Evolutionary conservation across 345 rosid genomes (phyloP), one percentile per base, ranked within the genome.

Genomic region (Gossypium thurberi): DNA sequence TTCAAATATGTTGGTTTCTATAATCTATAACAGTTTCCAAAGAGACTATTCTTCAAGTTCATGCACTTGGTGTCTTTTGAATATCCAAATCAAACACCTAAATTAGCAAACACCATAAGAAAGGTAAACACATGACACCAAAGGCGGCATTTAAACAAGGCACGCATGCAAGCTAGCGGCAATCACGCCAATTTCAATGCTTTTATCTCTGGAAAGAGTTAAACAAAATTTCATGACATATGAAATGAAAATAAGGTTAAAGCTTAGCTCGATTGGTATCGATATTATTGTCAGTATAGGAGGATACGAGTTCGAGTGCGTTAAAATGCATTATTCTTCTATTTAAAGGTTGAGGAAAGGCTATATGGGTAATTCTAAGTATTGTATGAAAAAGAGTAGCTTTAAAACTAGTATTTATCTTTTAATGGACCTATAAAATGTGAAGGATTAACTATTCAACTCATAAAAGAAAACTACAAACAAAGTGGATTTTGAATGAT

Each of bases 171-270:
- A 33, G 23, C 37, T 40, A n/a, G 76, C 77, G 71, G 56, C 33
- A 76, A 77, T 70, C 78, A 74, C 75, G 78, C 80, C 74, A 70
- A 26, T 40, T 25, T 40, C 65, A 48, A 47, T 53, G 69, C 67
- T 8, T 65, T 64, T n/a, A 59, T 64, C 26, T 64, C 2, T 40
- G 18, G 44, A 33, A 5, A 33, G 44, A 28, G 21, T 18, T n/a
- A 15, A 18, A 18, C 25, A 64, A 42, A 64, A 64, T 4, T 64
- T 17, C 48, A 42, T 64, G 25, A n/a, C 13, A 10, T 21, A 5
- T 52, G 57, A 52, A 17, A 52, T 53, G 10, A 7, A 53, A 55
- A 10, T 55, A 11, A 21, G 59, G 4, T 55, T 18, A 4, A 33
- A 33, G 40, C 0, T 33, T 33, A 33, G 1, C 6, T 33, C 0